A percentile compares a stretch with the other conserved stretches of the same genome.
Evolutionary conservation across 2,329 filamentous ascomycete species (phyloP).

Genomic region (Penicillium sp.): DNA sequence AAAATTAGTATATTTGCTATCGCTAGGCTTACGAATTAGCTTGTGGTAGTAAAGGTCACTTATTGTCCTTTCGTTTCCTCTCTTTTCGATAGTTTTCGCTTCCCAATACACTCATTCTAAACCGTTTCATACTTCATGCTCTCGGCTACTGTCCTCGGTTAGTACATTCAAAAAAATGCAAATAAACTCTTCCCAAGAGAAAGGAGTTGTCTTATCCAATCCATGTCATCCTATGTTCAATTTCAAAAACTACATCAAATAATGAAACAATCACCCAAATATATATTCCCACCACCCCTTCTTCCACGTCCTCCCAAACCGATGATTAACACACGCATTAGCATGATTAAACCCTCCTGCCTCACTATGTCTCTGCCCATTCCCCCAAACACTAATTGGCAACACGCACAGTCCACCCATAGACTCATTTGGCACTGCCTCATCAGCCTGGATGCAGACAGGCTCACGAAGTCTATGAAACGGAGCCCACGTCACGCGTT

Average conservation of each 20-base stretch:
- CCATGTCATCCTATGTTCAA: neutral
- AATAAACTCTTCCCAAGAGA: too few species aligned
- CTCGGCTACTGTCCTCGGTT: too few species aligned
- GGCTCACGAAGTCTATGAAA: constrained; percentile 28
- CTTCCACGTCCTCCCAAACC: constrained; percentile 35
- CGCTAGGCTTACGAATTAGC: too few species aligned
- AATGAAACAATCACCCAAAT: constrained; percentile 19
- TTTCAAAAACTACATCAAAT: neutral
- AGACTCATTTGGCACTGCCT: constrained; percentile 48
- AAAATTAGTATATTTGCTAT: neutral
- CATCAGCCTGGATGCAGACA: constrained; percentile 26
- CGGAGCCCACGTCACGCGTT: constrained; percentile 35
- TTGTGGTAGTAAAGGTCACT: neutral
- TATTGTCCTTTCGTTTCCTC: neutral
- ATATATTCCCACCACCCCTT: constrained; percentile 31
- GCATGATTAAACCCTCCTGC: constrained; percentile 25
- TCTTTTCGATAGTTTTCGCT: neutral
- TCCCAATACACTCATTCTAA: neutral
- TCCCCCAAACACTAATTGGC: constrained; percentile 64
- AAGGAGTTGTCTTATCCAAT: neutral
- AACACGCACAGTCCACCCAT: constrained; percentile 85
- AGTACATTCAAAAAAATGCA: too few species aligned
- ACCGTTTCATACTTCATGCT: neutral
- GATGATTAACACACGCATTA: constrained; percentile 35
- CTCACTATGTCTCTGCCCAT: constrained; percentile 36